Evolutionary conservation across 1,139 yeast genomes (phyloP).

Genomic region (Scheffersomyces cryptocercus): DNA sequence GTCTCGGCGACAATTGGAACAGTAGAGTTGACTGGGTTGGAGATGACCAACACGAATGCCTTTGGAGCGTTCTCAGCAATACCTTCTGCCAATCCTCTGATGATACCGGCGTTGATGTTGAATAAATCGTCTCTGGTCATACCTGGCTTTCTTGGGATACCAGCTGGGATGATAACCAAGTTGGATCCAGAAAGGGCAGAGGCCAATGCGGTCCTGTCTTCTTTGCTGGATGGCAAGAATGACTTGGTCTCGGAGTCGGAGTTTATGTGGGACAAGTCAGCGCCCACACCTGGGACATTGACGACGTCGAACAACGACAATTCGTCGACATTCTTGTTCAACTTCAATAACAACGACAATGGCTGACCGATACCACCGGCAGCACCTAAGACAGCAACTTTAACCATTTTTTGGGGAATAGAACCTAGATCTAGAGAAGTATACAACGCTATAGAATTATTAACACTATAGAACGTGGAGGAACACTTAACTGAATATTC

Average conservation of each 20-base stretch:
- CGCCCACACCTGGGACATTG: constrained; percentile 96
- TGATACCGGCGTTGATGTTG: constrained; percentile 96
- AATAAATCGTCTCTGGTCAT: constrained; percentile 98
- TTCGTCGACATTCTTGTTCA: constrained; percentile 81
- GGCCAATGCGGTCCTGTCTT: constrained; percentile 73
- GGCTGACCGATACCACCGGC: constrained; percentile 99
- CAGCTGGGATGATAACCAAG: constrained; percentile 94
- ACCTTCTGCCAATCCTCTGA: constrained; percentile 87
- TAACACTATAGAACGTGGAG: constrained; percentile 1
- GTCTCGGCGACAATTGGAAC: constrained; percentile 98
- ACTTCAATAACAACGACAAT: constrained; percentile 82
- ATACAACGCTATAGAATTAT: neutral
- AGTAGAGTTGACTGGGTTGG: constrained; percentile 98
- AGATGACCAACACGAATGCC: constrained; percentile 83
- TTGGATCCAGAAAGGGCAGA: constrained; percentile 78
- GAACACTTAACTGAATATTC: neutral
- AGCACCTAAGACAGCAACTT: constrained; percentile 92
- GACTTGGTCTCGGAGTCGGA: constrained; percentile 85
- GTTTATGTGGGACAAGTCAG: constrained; percentile 92
- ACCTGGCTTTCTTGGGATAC: constrained; percentile 99
- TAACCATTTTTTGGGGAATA: constrained; percentile 34
- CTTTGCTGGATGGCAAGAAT: constrained; percentile 67
- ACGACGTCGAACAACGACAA: constrained; percentile 88
- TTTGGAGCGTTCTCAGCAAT: constrained; percentile 85
- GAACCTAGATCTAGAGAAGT: neutral